phyloP scores from a whole-genome alignment of 108 stramenopile species.

The Cyclostephanos tholiformis region DNA sequence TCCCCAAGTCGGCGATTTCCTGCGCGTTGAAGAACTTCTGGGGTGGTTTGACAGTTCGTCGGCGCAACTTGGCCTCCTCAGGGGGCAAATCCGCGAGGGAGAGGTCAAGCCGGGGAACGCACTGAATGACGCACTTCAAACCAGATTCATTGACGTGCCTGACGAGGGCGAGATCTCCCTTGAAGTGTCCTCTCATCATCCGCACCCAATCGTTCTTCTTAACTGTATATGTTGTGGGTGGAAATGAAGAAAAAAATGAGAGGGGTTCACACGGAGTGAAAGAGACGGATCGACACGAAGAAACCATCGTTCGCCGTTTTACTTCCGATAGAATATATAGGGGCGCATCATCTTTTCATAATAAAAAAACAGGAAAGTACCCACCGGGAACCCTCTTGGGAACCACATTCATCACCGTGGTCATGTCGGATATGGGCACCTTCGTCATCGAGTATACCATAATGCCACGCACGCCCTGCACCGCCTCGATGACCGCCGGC shows the following conservation, averaged over 20 bases:
- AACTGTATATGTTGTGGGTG: conserved; percentile 46
- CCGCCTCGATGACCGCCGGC: conserved; percentile 89
- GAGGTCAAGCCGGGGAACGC: conserved; percentile 93
- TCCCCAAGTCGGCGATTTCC: conserved; percentile 79
- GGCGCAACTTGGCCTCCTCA: conserved; percentile 81
- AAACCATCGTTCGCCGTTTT: too few species aligned
- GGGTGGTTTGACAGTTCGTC: conserved; percentile 82
- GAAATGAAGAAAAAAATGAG: not conserved
- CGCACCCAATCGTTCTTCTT: conserved; percentile 96
- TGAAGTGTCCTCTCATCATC: conserved; percentile 92
- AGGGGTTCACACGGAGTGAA: not conserved
- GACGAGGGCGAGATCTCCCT: conserved; percentile 96
- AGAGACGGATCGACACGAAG: not conserved
- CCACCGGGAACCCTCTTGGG: conserved; percentile 88
- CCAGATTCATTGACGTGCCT: conserved; percentile 89
- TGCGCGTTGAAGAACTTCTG: conserved; percentile 94
- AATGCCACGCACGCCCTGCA: conserved; percentile 88
- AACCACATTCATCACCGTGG: conserved; percentile 91
- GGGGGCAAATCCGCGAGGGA: conserved; percentile 68
- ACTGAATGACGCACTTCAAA: conserved; percentile 89
- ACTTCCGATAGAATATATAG: too few species aligned
- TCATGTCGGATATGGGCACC: conserved; percentile 95
- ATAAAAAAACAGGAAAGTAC: conserved; percentile 20
- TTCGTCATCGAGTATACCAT: conserved; percentile 82
- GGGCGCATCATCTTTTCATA: not conserved